Evolutionary conservation across 192 early-diverging fungal genomes (phyloP).

Genomic region (Podila verticillata): DNA sequence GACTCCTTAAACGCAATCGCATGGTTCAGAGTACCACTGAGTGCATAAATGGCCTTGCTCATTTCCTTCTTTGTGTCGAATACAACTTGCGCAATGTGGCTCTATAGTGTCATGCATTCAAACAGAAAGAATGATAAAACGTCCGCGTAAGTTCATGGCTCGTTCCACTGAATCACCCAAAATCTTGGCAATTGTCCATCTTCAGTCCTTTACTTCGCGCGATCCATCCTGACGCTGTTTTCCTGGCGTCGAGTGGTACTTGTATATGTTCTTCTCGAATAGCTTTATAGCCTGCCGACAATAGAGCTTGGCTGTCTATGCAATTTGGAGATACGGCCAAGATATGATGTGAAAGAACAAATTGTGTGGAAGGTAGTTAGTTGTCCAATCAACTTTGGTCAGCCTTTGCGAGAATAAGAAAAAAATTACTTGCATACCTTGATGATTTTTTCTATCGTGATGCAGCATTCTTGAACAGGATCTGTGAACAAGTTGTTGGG

Average conservation of each 20-base stretch:
- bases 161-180: too few relatives aligned
- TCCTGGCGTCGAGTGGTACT: conserved; percentile 34
- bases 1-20: conserved; percentile 39
- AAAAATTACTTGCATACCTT: conserved; percentile 12
- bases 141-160: background rate
- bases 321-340: background rate
- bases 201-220: conserved; percentile 14
- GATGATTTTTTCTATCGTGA: conserved; percentile 30
- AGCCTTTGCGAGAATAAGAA: too few relatives aligned
- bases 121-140: background rate
- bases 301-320: conserved; percentile 39
- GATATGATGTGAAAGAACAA: background rate
- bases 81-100: conserved; percentile 10
- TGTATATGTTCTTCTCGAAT: conserved; percentile 20
- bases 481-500: conserved; percentile 5
- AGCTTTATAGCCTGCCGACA: conserved; percentile 39
- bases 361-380: too few relatives aligned
- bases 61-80: conserved; percentile 40
- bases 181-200: too few relatives aligned
- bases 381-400: too few relatives aligned
- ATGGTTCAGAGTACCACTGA: conserved; percentile 32
- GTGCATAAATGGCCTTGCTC: conserved; percentile 41
- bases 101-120: background rate
- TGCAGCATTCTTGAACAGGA: conserved; percentile 30
- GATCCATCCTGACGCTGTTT: conserved; percentile 21